Conservation (phyloP, 805 yeast genomes). For the Candida xyloterini region DNA sequence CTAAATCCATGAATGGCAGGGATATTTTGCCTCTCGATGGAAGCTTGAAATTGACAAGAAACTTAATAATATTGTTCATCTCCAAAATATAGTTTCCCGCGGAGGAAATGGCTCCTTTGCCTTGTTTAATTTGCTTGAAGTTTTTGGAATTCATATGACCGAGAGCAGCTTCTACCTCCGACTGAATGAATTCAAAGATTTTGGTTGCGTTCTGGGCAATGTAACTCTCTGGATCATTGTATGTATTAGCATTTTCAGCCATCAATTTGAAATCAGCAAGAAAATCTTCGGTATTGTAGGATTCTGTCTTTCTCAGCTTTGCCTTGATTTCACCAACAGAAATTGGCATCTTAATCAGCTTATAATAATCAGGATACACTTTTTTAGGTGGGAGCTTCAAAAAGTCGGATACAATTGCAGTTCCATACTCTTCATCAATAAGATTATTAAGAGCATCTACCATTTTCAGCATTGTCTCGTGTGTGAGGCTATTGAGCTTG, state of each 20-base stretch:
- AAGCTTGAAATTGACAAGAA: slow-evolving; percentile 42
- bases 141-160: neutral
- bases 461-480: slow-evolving; percentile 33
- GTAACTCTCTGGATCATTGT: slow-evolving; percentile 63
- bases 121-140: neutral
- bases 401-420: slow-evolving; percentile 48
- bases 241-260: slow-evolving; percentile 67
- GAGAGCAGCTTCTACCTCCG: slow-evolving; percentile 40
- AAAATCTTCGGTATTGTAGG: slow-evolving; percentile 40
- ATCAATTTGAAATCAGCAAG: slow-evolving; percentile 61
- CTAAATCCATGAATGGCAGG: slow-evolving; percentile 73
- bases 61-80: slow-evolving; percentile 34
- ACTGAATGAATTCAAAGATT: slow-evolving; percentile 54
- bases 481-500: slow-evolving; percentile 10
- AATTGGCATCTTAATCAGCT: slow-evolving; percentile 60
- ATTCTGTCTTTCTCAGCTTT: slow-evolving; percentile 40
- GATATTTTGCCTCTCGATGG: slow-evolving; percentile 52
- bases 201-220: slow-evolving; percentile 64
- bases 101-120: neutral
- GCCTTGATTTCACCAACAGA: slow-evolving; percentile 63
- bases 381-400: slow-evolving; percentile 70
- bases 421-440: slow-evolving; percentile 33
- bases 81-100: slow-evolving; percentile 14
- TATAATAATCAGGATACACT: slow-evolving; percentile 77
- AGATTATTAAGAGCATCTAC: slow-evolving; percentile 34